Evolutionary conservation across 2,329 filamentous ascomycete genomes (phyloP), one percentile per base, ranked within the genome.

Genomic region (Nannizzia gypsea): DNA sequence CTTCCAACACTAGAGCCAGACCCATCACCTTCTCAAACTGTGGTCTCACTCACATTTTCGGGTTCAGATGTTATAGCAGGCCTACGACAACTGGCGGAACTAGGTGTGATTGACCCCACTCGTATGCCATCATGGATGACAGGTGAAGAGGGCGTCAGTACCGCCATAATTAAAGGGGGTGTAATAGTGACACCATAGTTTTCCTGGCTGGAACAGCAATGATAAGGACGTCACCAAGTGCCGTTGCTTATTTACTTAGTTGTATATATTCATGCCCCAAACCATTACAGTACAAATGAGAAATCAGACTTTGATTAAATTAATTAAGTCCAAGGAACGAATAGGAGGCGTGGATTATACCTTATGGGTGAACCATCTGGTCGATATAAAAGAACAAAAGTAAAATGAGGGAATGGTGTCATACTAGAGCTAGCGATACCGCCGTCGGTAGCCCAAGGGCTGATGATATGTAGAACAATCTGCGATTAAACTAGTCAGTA

Each of bases 121-220:
- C 82, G 78, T 59, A 91, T 95, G 87, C 90, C 90, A 0, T 87
- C 87, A 0, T 95, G 90, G 89, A 86, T 95, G 85, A 93, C 89
- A 0, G 90, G 90, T 1, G 90, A 95, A 67, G 87, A 90, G 50
- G 87, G 85, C 0, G 84, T 93, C 3, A 93, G 88, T 58, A 79
- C 85, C 40, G 87, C 88, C 0, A 80, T 83, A 28, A 83, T 95
- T 3, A 80, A 79, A 64, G 72, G 83, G 61, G 89, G 89, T 8
- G 66, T 59, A 34, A 66, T 68, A n/a, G 60, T 58, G 8, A 17
- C 40, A 34, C n/a, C 31, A 46, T 46, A 31, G 26, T 50, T 13
- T 44, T n/a, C 22, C 3, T 22, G 8, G 13, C 44, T 36, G 22
- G 34, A 13, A 59, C 28, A 50, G 50, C 44, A 17, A 40, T 40